Percentiles rank a stretch among this genome's conserved stretches.
Evolutionary conservation across 2,329 filamentous ascomycete species (phyloP).

Genomic region (Drechslerella stenobrocha): DNA sequence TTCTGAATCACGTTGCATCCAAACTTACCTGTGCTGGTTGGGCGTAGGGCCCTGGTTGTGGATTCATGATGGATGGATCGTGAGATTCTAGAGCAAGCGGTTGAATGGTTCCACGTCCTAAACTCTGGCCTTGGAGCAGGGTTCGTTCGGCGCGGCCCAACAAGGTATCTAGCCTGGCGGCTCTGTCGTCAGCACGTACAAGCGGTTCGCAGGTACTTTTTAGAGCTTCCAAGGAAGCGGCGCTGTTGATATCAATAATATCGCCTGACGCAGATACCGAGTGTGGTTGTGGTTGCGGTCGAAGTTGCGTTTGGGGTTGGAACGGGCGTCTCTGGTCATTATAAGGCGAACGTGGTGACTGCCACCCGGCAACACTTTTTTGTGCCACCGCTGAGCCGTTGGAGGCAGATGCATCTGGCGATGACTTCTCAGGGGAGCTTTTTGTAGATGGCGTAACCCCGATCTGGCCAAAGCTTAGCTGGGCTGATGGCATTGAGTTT

Average conservation of each 20-base stretch:
- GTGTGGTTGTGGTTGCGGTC: slow-evolving; percentile 25
- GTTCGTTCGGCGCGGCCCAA: neutral
- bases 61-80: slow-evolving; percentile 32
- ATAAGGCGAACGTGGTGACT: slow-evolving; percentile 14
- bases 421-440: slow-evolving; percentile 12
- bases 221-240: slow-evolving; percentile 23
- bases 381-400: slow-evolving; percentile 1
- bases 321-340: slow-evolving; percentile 21
- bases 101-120: slow-evolving; percentile 30
- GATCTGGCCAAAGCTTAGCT: slow-evolving; percentile 36
- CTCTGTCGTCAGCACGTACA: slow-evolving; percentile 1
- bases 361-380: slow-evolving; percentile 42
- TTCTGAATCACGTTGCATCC: slow-evolving; percentile 3
- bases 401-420: neutral
- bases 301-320: slow-evolving; percentile 29
- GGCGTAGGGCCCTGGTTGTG: slow-evolving; percentile 6
- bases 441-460: slow-evolving; percentile 34
- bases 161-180: neutral
- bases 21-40: slow-evolving; percentile 37
- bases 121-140: slow-evolving; percentile 10
- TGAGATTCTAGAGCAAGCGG: slow-evolving; percentile 47
- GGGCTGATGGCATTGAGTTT: slow-evolving; percentile 31
- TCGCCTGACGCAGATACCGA: slow-evolving; percentile 18
- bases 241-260: slow-evolving; percentile 19
- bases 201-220: slow-evolving; percentile 16